These are phyloP conservation scores for Pseudogymnoascus sp. DNA, from an alignment of 2,329 filamentous ascomycete genomes.

Conservation along the genomic window DNA sequence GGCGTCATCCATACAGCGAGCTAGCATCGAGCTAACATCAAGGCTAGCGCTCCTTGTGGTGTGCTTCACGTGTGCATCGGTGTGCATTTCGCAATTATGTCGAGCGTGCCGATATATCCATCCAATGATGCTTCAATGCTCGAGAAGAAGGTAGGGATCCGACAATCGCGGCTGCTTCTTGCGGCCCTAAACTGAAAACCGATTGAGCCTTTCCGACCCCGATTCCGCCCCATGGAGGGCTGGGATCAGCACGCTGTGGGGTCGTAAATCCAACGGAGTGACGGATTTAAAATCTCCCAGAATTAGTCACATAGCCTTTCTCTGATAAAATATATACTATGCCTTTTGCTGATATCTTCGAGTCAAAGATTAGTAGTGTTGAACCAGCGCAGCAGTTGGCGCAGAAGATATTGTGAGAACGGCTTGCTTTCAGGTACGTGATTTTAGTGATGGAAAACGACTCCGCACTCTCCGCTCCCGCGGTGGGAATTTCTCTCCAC, in stretches of 20 bases:
- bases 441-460: not conserved
- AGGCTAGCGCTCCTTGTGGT: not conserved
- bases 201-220: not conserved
- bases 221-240: not conserved
- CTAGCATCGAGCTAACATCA: not conserved
- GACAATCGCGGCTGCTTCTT: not conserved
- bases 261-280: not conserved
- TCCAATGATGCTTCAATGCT: not conserved
- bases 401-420: not conserved
- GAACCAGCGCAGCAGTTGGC: not conserved
- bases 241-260: not conserved
- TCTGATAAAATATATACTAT: not conserved
- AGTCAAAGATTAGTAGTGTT: not conserved
- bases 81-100: slow-evolving; percentile 1
- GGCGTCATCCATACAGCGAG: not conserved
- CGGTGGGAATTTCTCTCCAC: not conserved
- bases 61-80: not conserved
- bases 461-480: slow-evolving; percentile 1
- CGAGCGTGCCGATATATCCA: slow-evolving; percentile 2
- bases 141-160: not conserved
- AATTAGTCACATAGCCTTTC: not conserved
- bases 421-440: not conserved
- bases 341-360: not conserved
- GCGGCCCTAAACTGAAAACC: not conserved
- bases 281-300: not conserved